phyloP scores from a whole-genome alignment of 176 grass and related monocot species.

The Bonia amplexicaulis region DNA sequence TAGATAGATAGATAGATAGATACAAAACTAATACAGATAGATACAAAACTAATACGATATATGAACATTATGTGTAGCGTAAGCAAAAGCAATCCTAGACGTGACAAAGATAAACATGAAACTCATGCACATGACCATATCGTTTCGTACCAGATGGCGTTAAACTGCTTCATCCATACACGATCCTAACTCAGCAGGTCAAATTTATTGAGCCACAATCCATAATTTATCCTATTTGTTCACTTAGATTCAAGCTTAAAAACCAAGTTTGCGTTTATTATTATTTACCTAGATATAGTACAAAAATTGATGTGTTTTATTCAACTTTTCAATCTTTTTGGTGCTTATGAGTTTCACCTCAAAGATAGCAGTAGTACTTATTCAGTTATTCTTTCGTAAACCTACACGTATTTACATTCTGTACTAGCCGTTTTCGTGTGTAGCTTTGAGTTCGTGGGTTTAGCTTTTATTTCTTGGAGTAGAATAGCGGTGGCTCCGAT shows the following conservation, averaged over 20 bases:
- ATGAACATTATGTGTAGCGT: neutral
- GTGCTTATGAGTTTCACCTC: neutral
- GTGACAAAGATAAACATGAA: neutral
- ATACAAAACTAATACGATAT: neutral
- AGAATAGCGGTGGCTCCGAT: neutral
- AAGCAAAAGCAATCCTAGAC: neutral
- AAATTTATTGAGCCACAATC: no score
- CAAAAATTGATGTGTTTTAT: no score
- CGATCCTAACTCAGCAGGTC: no score
- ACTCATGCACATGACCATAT: rapidly evolving
- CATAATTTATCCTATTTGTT: no score
- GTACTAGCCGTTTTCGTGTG: neutral
- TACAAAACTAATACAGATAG: neutral
- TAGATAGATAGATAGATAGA: neutral
- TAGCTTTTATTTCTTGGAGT: neutral
- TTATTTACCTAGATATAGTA: no score
- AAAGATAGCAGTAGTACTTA: neutral
- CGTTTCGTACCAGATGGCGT: rapidly evolving
- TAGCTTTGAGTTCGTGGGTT: neutral
- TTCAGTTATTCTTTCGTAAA: no score
- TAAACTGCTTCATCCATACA: no score
- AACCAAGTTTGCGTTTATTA: no score
- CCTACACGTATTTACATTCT: neutral
- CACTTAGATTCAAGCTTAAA: no score
- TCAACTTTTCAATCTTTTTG: neutral